A percentile compares a stretch with the other conserved stretches of the same genome.
phyloP scores from a whole-genome alignment of 345 rosid species.

The Brassica incana region DNA sequence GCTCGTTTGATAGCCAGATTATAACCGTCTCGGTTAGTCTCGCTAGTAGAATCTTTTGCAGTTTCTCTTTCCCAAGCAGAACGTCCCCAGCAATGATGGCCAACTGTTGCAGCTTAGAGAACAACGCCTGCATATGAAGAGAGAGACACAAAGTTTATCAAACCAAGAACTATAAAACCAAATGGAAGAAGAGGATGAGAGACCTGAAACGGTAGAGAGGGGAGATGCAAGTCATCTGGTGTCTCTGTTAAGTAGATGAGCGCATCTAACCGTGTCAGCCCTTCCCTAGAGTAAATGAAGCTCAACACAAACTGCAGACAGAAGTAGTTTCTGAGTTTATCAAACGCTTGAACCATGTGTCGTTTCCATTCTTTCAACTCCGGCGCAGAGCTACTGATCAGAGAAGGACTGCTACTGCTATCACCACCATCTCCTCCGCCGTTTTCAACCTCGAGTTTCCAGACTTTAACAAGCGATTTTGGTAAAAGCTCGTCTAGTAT shows the following conservation, averaged over 20 bases:
- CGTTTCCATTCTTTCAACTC: conserved; percentile 95
- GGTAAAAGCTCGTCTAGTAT: conserved; percentile 85
- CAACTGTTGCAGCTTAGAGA: conserved; percentile 92
- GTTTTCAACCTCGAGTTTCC: conserved; percentile 62
- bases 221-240: conserved; percentile 69
- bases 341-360: conserved; percentile 83
- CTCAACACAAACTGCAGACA: conserved; percentile 91
- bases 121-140: conserved; percentile 69
- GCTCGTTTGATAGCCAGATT: conserved; percentile 89
- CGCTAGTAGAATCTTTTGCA: conserved; percentile 89
- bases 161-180: conserved; percentile 5
- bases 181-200: conserved; percentile 17
- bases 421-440: conserved; percentile 46
- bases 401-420: conserved; percentile 33
- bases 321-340: conserved; percentile 88
- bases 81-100: conserved; percentile 96
- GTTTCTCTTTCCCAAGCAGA: conserved; percentile 80
- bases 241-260: conserved; percentile 69
- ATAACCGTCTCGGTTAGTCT: conserved; percentile 94
- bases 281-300: conserved; percentile 95
- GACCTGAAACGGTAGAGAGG: conserved; percentile 98
- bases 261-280: conserved; percentile 72
- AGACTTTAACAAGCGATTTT: conserved; percentile 53
- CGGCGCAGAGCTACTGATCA: conserved; percentile 46
- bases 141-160: neutral